These are phyloP conservation scores for Boletus rubropictus DNA, from an alignment of 768 basidiomycete genomes.

Conservation along the genomic window DNA sequence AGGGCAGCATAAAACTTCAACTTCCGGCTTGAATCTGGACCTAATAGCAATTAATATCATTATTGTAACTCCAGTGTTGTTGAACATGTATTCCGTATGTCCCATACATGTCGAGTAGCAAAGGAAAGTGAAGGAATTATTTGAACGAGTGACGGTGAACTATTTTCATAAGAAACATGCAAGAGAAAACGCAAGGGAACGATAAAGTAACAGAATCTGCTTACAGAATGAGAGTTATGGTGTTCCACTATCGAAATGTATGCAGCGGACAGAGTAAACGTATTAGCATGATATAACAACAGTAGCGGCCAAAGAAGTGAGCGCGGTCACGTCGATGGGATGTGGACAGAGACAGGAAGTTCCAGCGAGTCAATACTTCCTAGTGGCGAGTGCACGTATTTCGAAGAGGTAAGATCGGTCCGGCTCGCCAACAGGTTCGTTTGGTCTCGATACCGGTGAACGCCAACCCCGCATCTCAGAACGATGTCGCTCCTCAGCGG, in stretches of 20 bases:
- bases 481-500: conserved; percentile 78
- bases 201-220: conserved; percentile 25
- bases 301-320: not conserved
- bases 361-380: conserved; percentile 54
- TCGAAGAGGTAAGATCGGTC: conserved; percentile 70
- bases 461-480: conserved; percentile 82
- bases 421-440: conserved; percentile 31
- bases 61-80: conserved; percentile 19
- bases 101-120: conserved; percentile 35
- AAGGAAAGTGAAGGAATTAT: conserved; percentile 9
- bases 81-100: conserved; percentile 32
- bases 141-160: conserved; percentile 20
- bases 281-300: conserved; percentile 16
- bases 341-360: not conserved
- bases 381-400: conserved; percentile 80
- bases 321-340: not conserved
- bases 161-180: conserved; percentile 26
- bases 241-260: conserved; percentile 17
- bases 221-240: conserved; percentile 26
- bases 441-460: conserved; percentile 21
- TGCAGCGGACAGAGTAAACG: conserved; percentile 16
- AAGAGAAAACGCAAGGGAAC: conserved; percentile 22
- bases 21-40: not conserved
- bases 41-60: conserved; percentile 18
- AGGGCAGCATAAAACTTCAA: not conserved